Percentiles rank a stretch among this genome's conserved stretches.
Evolutionary conservation across 2,329 filamentous ascomycete genomes (phyloP).

Genomic region (Colletotrichum simmondsii): DNA sequence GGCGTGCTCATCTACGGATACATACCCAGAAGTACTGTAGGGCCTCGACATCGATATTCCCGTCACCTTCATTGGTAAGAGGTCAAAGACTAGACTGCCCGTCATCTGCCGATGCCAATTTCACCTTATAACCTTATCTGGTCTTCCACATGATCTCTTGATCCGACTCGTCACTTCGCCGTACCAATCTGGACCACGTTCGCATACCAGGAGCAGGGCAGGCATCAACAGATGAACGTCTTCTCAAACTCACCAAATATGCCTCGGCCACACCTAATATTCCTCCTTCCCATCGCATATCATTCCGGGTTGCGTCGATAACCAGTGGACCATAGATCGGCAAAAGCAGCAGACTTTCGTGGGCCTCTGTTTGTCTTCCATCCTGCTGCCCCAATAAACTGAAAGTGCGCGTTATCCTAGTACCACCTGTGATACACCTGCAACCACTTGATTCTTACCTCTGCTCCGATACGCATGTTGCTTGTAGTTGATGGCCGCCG

Average conservation of each 20-base stretch:
- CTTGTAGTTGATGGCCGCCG: background rate
- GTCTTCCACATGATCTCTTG: background rate
- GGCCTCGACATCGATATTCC: background rate
- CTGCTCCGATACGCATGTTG: background rate
- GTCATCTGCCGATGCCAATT: background rate
- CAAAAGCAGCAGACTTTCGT: background rate
- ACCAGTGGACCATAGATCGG: background rate
- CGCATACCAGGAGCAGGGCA: background rate
- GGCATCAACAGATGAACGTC: slow-evolving; percentile 1
- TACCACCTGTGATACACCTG: background rate
- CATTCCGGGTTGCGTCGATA: background rate
- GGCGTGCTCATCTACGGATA: background rate
- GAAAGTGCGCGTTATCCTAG: background rate
- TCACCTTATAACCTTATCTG: slow-evolving; percentile 8
- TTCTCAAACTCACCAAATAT: background rate
- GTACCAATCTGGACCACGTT: background rate
- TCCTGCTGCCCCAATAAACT: slow-evolving; percentile 17
- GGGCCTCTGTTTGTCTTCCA: background rate
- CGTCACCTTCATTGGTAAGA: background rate
- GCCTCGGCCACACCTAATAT: background rate
- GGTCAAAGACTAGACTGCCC: background rate
- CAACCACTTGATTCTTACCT: background rate
- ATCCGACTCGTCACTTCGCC: background rate
- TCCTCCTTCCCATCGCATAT: background rate
- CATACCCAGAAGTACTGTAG: background rate